Conservation (phyloP, 106 monocot species). For the Acorus calamus region DNA sequence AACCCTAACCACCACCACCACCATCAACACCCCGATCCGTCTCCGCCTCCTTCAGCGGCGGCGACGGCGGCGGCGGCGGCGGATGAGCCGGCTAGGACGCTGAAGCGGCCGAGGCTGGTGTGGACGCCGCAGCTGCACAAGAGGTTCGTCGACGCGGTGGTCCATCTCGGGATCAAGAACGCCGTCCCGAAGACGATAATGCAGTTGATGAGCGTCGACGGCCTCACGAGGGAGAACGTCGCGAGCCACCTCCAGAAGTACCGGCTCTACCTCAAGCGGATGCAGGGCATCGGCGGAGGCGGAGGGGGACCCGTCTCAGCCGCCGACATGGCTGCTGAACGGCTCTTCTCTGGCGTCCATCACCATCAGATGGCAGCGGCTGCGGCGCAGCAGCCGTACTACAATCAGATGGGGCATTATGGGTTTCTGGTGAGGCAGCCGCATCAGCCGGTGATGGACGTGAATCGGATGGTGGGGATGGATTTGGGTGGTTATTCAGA, state of each 20-base stretch:
- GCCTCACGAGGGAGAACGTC: conserved; percentile 20
- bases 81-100: conserved; percentile 8
- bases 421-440: conserved; percentile 31
- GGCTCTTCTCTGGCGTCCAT: conserved; percentile 54
- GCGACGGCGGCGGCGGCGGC: neutral
- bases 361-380: conserved; percentile 33
- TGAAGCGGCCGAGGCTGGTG: conserved; percentile 17
- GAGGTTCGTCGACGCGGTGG: conserved; percentile 16
- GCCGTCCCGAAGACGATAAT: conserved; percentile 25
- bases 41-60: neutral
- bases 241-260: conserved; percentile 26
- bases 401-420: conserved; percentile 29
- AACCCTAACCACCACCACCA: neutral
- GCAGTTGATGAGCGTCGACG: conserved; percentile 23
- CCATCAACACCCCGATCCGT: neutral
- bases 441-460: conserved; percentile 16
- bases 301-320: conserved; percentile 8
- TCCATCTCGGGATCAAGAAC: conserved; percentile 20
- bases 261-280: conserved; percentile 23
- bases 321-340: conserved; percentile 40
- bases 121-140: conserved; percentile 27
- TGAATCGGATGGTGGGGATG: conserved; percentile 21
- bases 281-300: conserved; percentile 13
- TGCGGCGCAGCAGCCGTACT: conserved; percentile 15
- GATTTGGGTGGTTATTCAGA: conserved; percentile 28